Evolutionary conservation across 1,139 yeast species (phyloP).

Genomic region (Saccharomyces hybrid): DNA sequence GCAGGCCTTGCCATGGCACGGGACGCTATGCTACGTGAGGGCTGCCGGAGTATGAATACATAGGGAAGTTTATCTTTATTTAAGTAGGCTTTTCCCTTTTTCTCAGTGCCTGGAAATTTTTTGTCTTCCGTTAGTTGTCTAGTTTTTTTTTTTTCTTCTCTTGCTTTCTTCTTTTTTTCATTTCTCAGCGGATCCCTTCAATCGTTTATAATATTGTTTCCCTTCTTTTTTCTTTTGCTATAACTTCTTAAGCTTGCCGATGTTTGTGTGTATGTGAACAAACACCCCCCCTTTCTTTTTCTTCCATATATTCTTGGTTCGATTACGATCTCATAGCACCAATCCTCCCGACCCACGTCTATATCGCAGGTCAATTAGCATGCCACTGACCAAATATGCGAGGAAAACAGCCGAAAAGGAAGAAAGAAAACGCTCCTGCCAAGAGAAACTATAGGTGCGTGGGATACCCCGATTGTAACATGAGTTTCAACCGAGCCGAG

Average conservation of each 20-base stretch:
- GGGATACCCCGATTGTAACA: slow-evolving; percentile 79
- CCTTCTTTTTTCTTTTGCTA: not conserved
- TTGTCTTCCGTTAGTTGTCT: not conserved
- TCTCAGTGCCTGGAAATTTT: not conserved
- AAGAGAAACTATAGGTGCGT: slow-evolving; percentile 58
- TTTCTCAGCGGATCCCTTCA: not conserved
- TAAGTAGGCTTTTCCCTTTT: not conserved
- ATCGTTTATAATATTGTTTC: not conserved
- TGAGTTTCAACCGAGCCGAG: slow-evolving; percentile 84
- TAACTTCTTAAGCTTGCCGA: not conserved
- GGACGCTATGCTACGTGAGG: not conserved
- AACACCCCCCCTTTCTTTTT: not conserved
- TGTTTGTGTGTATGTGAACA: not conserved
- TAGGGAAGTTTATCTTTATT: not conserved
- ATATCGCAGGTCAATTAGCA: not conserved
- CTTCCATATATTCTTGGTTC: not conserved
- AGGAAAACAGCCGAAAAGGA: slow-evolving; percentile 1
- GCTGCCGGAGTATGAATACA: not conserved
- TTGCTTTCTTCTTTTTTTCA: not conserved
- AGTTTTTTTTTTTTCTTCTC: not conserved
- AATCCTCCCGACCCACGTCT: not conserved
- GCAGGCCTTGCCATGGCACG: not conserved
- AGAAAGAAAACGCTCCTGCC: not conserved
- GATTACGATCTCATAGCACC: not conserved
- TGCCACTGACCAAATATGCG: not conserved